Conservation (phyloP, 257 asterid species). For the Plantago major region DNA sequence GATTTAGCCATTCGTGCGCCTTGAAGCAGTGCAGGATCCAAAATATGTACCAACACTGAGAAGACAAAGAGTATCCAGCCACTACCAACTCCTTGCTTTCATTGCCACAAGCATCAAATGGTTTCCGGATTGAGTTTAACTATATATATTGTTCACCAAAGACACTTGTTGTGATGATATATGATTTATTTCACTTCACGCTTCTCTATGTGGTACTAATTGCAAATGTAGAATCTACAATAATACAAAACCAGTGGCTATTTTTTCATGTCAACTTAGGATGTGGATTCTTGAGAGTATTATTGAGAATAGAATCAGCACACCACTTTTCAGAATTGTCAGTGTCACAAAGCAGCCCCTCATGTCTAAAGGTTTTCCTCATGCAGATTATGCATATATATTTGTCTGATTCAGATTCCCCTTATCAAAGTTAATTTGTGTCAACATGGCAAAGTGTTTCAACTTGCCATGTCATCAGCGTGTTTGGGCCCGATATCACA, state of each 20-base stretch:
- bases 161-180: not conserved
- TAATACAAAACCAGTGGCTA: constrained; percentile 49
- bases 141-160: not conserved
- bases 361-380: not conserved
- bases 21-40: no score
- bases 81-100: no score
- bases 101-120: no score
- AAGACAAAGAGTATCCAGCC: no score
- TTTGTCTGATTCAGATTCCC: no score
- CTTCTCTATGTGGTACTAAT: not conserved
- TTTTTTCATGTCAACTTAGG: constrained; percentile 32
- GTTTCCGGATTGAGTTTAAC: not conserved
- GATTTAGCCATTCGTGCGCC: no score
- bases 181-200: constrained; percentile 1
- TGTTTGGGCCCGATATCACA: no score
- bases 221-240: constrained; percentile 9
- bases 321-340: constrained; percentile 35
- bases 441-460: no score
- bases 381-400: no score
- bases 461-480: no score
- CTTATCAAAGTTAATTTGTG: no score
- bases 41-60: no score
- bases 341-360: constrained; percentile 3
- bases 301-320: constrained; percentile 35
- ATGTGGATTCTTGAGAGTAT: constrained; percentile 46